phyloP scores from a whole-genome alignment of 306 rosid species.

The Prunus dulcis region DNA sequence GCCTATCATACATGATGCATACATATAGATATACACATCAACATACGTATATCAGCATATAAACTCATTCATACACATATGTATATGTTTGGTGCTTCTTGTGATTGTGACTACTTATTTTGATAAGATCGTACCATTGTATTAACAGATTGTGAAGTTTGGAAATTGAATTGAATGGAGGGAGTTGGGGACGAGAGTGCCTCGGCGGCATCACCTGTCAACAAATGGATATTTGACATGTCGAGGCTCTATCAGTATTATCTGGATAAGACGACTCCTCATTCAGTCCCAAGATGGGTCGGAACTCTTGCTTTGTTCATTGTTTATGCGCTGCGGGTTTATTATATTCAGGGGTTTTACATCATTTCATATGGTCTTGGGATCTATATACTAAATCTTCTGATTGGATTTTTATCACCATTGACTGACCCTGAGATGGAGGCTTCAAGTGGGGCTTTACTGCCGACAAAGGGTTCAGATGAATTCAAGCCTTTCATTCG shows the following conservation, averaged over 20 bases:
- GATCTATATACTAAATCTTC: constrained; percentile 73
- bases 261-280: constrained; percentile 77
- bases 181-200: constrained; percentile 68
- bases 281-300: constrained; percentile 62
- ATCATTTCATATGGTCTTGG: constrained; percentile 82
- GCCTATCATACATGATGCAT: neutral
- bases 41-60: neutral
- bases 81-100: neutral
- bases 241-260: constrained; percentile 67
- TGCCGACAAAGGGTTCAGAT: constrained; percentile 86
- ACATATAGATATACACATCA: neutral
- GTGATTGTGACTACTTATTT: constrained; percentile 1
- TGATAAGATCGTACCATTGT: constrained; percentile 11
- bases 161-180: constrained; percentile 54
- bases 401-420: constrained; percentile 85
- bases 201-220: constrained; percentile 57
- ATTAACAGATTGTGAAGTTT: constrained; percentile 45
- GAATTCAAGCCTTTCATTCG: constrained; percentile 90
- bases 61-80: neutral
- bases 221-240: constrained; percentile 51
- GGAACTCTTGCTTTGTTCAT: constrained; percentile 43
- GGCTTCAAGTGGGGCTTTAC: constrained; percentile 56
- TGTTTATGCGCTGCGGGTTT: constrained; percentile 66
- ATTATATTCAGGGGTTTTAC: constrained; percentile 71
- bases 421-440: constrained; percentile 86